Conservation (phyloP, 768 basidiomycete genomes). For the Hygrocybe punicea region DNA sequence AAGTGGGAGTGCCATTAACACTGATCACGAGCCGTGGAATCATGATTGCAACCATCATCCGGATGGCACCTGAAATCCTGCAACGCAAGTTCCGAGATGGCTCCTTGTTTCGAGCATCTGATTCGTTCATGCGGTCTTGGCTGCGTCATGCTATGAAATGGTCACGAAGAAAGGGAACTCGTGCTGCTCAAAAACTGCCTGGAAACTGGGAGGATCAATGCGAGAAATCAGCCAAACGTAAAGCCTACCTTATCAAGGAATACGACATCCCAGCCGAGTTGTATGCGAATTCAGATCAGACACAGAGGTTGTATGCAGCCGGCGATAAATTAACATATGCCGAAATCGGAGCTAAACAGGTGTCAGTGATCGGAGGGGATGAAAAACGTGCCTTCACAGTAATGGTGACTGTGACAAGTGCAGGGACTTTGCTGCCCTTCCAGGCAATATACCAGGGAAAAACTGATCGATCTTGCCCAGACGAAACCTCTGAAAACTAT, state of each 20-base stretch:
- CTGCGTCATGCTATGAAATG: conserved; percentile 11
- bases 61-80: conserved; percentile 27
- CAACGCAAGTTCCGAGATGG: conserved; percentile 21
- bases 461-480: no score
- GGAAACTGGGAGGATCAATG: background rate
- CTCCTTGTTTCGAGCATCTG: conserved; percentile 15
- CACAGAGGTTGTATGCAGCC: background rate
- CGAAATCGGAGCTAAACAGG: no score
- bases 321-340: no score
- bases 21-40: conserved; percentile 18
- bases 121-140: conserved; percentile 15
- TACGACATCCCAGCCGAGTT: background rate
- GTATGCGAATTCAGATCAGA: background rate
- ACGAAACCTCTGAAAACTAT: no score
- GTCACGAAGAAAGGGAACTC: background rate
- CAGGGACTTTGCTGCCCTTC: no score
- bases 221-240: no score
- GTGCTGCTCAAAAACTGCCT: background rate
- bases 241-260: no score
- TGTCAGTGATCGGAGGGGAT: no score
- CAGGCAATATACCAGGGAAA: no score
- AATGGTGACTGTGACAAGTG: no score
- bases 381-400: no score
- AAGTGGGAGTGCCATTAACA: conserved; percentile 17
- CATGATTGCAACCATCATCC: conserved; percentile 27